A percentile compares a stretch with the other conserved stretches of the same genome.
Evolutionary conservation across 495 filamentous ascomycete species (phyloP).

Genomic region (Elasticomyces elasticus): DNA sequence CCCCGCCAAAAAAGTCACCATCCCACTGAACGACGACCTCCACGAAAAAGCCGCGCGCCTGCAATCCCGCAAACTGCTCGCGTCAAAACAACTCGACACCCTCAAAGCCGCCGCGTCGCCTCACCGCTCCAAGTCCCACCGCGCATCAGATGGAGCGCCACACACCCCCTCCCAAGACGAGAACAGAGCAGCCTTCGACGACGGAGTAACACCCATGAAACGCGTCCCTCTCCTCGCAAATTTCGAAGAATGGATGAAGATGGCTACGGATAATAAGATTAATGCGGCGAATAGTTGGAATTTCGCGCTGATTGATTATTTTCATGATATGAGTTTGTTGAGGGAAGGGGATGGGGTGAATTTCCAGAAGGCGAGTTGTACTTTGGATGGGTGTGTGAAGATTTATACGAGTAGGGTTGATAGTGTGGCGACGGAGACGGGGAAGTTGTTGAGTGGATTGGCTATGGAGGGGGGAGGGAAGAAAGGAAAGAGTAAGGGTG

Average conservation of each 20-base stretch:
- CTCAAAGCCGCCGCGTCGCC: conserved; percentile 86
- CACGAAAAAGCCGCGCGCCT: conserved; percentile 82
- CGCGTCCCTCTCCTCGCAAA: conserved; percentile 91
- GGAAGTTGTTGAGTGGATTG: conserved; percentile 86
- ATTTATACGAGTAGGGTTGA: conserved; percentile 98
- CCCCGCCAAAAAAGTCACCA: conserved; percentile 34
- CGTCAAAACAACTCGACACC: conserved; percentile 85
- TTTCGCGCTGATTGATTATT: conserved; percentile 98
- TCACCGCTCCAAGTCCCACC: conserved; percentile 57
- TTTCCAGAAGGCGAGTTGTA: conserved; percentile 97
- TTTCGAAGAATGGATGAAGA: conserved; percentile 99
- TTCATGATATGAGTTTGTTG: conserved; percentile 96
- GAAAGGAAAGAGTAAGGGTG: conserved; percentile 52
- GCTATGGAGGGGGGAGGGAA: conserved; percentile 83
- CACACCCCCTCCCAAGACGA: conserved; percentile 56
- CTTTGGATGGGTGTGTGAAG: conserved; percentile 95
- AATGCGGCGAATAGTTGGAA: conserved; percentile 99
- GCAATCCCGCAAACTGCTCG: conserved; percentile 76
- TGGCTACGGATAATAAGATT: conserved; percentile 99
- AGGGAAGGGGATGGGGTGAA: conserved; percentile 96
- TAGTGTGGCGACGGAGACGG: conserved; percentile 95
- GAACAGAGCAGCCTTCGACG: conserved; percentile 40
- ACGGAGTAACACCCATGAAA: conserved; percentile 86
- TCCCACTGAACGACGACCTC: conserved; percentile 92
- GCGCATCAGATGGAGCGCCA: conserved; percentile 53